A percentile compares a stretch with the other conserved stretches of the same genome.
phyloP scores from a whole-genome alignment of 2,329 filamentous ascomycete species.

The Colletotrichum tanaceti region DNA sequence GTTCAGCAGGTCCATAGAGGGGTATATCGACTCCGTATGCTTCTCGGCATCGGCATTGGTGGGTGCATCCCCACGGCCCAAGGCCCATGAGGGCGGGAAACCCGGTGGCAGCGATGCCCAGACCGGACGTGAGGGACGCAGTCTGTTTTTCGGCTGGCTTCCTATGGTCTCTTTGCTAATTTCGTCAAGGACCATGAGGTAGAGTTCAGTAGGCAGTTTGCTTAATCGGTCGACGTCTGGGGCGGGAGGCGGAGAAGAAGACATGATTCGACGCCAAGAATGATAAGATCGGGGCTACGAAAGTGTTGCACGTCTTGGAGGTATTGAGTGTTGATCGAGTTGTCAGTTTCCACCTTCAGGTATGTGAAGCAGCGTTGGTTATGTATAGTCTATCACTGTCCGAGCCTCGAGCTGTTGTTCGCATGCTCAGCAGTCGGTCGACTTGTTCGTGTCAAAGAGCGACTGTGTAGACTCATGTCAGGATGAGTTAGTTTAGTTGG shows the following conservation, averaged over 20 bases:
- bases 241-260: background rate
- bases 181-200: conserved; percentile 7
- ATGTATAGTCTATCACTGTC: background rate
- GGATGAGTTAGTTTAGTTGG: background rate
- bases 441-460: background rate
- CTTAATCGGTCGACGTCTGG: conserved; percentile 4
- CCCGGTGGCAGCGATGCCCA: too few relatives aligned
- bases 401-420: background rate
- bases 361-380: background rate
- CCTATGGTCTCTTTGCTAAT: background rate
- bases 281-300: background rate
- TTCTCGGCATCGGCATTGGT: background rate
- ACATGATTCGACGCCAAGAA: background rate
- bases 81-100: too few relatives aligned
- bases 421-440: background rate
- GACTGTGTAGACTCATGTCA: background rate
- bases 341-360: background rate
- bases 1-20: conserved; percentile 16
- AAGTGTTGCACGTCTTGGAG: too few relatives aligned
- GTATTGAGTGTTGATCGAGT: background rate
- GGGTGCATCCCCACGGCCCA: too few relatives aligned
- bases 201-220: background rate
- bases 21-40: background rate
- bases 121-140: too few relatives aligned
- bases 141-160: background rate